Base-by-base conservation (phyloP, 805 yeast genomes). In the Starmera quercuum region DNA sequence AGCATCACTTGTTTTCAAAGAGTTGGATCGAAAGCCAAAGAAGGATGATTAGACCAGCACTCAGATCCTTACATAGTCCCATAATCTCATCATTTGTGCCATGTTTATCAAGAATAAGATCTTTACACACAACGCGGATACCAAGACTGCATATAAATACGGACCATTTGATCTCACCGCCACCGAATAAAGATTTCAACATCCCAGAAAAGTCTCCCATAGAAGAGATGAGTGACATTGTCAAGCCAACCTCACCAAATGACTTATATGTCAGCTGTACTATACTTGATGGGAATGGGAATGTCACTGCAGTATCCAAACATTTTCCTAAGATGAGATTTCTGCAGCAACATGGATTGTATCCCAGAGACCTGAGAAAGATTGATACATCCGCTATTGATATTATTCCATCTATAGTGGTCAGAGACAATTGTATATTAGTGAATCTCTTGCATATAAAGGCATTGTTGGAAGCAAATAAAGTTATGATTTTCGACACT, bases 341-440 rank as follows among this genome's bases (percentile, higher is more conserved):
- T 44, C 60, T 92, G 10, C 71, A 76, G 35, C 77, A 82, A 30
- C 82, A 86, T 55, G 73, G 78, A 17, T 54, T 88, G 19, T 85
- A 79, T 42, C 95, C 97, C 2, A 64, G 97, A 58, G 97, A 88
- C 55, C 61, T 88, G 41, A 60, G 97, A 20, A 87, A 84, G 50
- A 80, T 88, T 33, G 95, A 51, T 59, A 71, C 67, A 37, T 81
- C 83, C 22, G 68, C 78, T 18, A 67, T 81, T 35, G 95, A 86
- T 56, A 84, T 90, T 15, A 88, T 88, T 4, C 98, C 98, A 0
- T 76, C 86, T 14, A 81, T 92, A 30, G 78, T 88, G 39, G 86
- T 87, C 16, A 70, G 97, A 38, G 75, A 75, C 41, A 34, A 73
- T 60, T 81, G 94, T 33, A 83, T 90, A 14, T 63, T 92, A 34